Evolutionary conservation across 495 filamentous ascomycete species (phyloP).

Genomic region (Pyrenula aspistea): DNA sequence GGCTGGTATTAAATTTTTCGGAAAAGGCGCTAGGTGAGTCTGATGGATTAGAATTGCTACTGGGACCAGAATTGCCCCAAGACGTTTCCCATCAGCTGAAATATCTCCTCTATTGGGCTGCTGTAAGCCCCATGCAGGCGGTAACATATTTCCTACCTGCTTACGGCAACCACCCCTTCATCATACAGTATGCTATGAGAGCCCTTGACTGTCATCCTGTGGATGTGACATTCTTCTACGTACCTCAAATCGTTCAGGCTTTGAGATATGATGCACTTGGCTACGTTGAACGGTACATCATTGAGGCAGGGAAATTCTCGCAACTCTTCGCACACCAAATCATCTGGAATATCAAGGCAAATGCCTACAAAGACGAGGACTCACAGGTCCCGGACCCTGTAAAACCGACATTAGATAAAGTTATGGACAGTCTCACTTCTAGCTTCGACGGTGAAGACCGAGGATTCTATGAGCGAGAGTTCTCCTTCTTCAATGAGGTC

Average conservation of each 20-base stretch:
- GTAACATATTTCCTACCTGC: constrained; percentile 86
- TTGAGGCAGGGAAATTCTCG: constrained; percentile 90
- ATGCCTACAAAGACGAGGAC: constrained; percentile 95
- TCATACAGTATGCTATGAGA: constrained; percentile 95
- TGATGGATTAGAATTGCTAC: constrained; percentile 68
- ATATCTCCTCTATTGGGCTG: constrained; percentile 89
- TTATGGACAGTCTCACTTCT: constrained; percentile 68
- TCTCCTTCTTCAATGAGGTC: constrained; percentile 94
- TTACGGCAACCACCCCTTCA: constrained; percentile 87
- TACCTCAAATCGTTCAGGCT: constrained; percentile 93
- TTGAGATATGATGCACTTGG: constrained; percentile 91
- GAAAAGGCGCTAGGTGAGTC: constrained; percentile 68
- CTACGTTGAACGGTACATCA: constrained; percentile 91
- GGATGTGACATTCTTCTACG: constrained; percentile 96
- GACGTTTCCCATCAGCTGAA: constrained; percentile 81
- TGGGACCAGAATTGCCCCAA: constrained; percentile 59
- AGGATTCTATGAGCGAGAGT: constrained; percentile 88
- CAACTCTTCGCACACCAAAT: constrained; percentile 98
- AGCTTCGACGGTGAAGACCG: constrained; percentile 71
- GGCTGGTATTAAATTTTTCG: constrained; percentile 67
- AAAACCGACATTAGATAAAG: constrained; percentile 85
- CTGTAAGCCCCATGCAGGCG: constrained; percentile 85
- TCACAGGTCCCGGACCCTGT: constrained; percentile 81
- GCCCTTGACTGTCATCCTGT: constrained; percentile 86
- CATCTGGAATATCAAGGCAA: constrained; percentile 99